Base-by-base conservation (phyloP, 2,329 filamentous ascomycete species). In the Penicillium verrucosum region DNA sequence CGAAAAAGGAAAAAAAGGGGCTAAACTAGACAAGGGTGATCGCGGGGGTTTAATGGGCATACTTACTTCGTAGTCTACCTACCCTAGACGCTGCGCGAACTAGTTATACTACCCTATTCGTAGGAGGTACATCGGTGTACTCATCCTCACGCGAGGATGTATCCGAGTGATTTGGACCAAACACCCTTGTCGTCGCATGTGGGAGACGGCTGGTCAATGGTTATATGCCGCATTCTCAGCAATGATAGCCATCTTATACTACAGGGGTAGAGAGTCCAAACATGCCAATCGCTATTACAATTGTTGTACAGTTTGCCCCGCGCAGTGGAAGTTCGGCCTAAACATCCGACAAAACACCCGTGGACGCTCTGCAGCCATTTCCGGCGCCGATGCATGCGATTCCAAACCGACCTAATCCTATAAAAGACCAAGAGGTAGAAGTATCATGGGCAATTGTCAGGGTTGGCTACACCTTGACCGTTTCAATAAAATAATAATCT, bases 301-400 rank as follows among this genome's bases (percentile, higher is more conserved):
- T 23, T n/a, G 14, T 36, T n/a, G 21, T 25, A 46, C 9, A 12
- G 14, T 25, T 46, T 46, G 30, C 30, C 10, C 54, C 57, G 46
- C 54, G 46, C 54, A 53, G 37, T 52, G 56, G 46, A 57, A 54
- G 34, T 48, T 59, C 58, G 56, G 58, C 48, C 43, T 51, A 30
- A 34, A 37, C 21, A 44, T 48, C 58, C 56, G 57, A 51, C 38
- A 59, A 41, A 48, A 16, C 42, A 23, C n/a, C n/a, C n/a, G n/a
- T n/a, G n/a, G n/a, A n/a, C 34, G 42, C 36, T 49, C 51, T 55
- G 52, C 45, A 51, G 46, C 52, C 52, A 55, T 51, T 50, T 43
- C 46, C 52, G 51, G 40, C 44, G 30, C 52, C 37, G 34, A 51
- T 38, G 52, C 45, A 51, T 29, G 38, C 37, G 32, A 45, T 27